Evolutionary conservation across 1,284 basidiomycete species (phyloP).

Genomic region (Ceratobasidium sp.): DNA sequence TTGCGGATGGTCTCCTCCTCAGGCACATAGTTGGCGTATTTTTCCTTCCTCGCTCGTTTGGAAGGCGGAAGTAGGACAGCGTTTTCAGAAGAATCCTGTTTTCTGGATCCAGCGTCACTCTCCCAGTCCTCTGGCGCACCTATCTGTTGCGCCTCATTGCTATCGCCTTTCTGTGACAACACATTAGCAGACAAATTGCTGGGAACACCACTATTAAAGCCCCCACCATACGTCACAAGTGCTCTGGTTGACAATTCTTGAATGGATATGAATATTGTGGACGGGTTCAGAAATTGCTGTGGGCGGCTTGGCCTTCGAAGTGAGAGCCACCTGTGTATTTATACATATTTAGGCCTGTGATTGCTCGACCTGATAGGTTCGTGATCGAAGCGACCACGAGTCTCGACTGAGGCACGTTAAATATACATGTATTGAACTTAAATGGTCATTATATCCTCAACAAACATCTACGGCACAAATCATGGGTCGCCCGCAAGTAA

Average conservation of each 20-base stretch:
- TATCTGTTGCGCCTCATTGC: constrained; percentile 35
- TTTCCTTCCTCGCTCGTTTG: constrained; percentile 69
- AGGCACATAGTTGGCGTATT: constrained; percentile 79
- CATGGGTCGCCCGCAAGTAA: background rate
- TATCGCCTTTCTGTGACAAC: constrained; percentile 27
- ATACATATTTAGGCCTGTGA: constrained; percentile 8
- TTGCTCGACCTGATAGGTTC: background rate
- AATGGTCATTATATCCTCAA: background rate
- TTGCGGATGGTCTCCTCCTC: constrained; percentile 95
- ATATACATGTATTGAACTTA: constrained; percentile 12
- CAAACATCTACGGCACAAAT: background rate
- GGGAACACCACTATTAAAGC: background rate
- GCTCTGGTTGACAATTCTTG: background rate
- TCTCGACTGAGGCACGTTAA: background rate
- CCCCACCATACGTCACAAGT: constrained; percentile 23
- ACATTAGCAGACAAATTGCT: constrained; percentile 1
- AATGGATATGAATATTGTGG: background rate
- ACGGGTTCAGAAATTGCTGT: background rate
- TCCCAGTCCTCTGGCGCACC: constrained; percentile 37
- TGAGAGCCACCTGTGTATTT: background rate
- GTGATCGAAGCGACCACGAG: background rate
- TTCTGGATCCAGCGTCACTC: constrained; percentile 23
- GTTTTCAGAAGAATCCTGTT: constrained; percentile 16
- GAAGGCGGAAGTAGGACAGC: constrained; percentile 58
- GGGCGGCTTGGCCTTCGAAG: background rate